Base-by-base conservation (phyloP, 495 filamentous ascomycete species). In the Podospora didyma region DNA sequence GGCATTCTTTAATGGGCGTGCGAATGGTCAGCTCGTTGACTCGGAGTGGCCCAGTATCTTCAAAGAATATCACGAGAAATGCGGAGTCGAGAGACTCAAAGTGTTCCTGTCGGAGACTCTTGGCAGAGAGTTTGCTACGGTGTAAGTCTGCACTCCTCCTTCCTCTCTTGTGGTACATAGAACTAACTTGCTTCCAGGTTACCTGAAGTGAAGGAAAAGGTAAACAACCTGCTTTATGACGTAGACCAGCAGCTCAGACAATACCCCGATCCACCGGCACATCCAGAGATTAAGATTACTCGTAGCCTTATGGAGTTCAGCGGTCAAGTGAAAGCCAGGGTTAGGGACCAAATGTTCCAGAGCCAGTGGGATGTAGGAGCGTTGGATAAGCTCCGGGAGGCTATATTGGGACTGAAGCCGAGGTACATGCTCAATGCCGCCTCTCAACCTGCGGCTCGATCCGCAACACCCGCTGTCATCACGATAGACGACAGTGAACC, bases 1-100 rank as follows among this genome's bases (percentile, higher is more conserved):
- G 2, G 54, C 68, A 0, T 90, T 88, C 62, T 91, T 91, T 50
- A 61, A 70, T 0, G 57, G 73, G 0, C 65, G 57, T 1, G 54
- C 59, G 2, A 62, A 73, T 1, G 51, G 58, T 16, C 50, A 0
- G 22, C 59, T 1, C 62, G 69, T 1, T n/a, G n/a, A n/a, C n/a
- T n/a, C n/a, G n/a, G 68, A 79, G 1, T 89, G 84, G 81, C 66
- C 74, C 0, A 64, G 56, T 0, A 65, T 72, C 0, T 79, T 88
- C 19, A 59, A 65, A 0, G 3, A 56, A 0, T 86, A 82, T 58
- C 62, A 70, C 2, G 62, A 80, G 7, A 77, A 79, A 2, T 86
- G 84, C 48, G 88, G 88, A 0, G 83, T 85, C 0, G 71, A 75
- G 1, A 72, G 77, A 2, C 68, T 89, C 0, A 82, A 82, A 47